Base-by-base conservation (phyloP, 495 filamentous ascomycete species). In the Trichoderma reesei region DNA sequence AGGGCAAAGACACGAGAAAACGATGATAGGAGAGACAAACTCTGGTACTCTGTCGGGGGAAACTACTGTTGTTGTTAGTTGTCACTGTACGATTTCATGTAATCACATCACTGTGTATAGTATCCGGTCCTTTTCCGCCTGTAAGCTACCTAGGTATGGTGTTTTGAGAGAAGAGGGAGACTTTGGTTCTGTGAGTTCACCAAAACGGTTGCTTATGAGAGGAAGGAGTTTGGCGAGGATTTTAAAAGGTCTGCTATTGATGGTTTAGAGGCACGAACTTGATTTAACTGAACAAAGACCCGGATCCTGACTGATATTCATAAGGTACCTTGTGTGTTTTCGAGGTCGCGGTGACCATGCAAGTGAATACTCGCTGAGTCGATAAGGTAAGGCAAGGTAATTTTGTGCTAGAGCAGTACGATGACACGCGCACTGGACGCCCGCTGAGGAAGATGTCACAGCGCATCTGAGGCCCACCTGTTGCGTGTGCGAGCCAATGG, bases 1-100 rank as follows among this genome's bases (percentile, higher is more conserved):
- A 89, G 75, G 89, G 88, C 61, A 88, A 86, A 68, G 90, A 93
- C 61, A 78, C 76, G 42, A 71, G 76, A 64, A 75, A 76, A 65
- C 70, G 74, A 37, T 76, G 68, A 61, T 37, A 46, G 41, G 39
- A 60, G 61, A 3, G 6, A 26, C 18, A 34, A 16, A 36, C 33
- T n/a, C n/a, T 1, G 13, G 13, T 16, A 3, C n/a, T 41, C 5
- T n/a, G 7, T 16, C 14, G 9, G 34, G 54, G 7, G 3, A 38
- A 10, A 26, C 26, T 26, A 26, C 26, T 1, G 1, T 26, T 42
- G 1, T 61, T 39, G 60, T 7, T 7, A 14, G 10, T 10, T 6
- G n/a, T 10, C 8, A 31, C 14, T 36, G 16, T 20, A 41, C 18
- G 36, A 61, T 34, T 41, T 7, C 34, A 20, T 61, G 39, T 38